Conservation (phyloP, 257 asterid species). For the Solanum sejunctum region DNA sequence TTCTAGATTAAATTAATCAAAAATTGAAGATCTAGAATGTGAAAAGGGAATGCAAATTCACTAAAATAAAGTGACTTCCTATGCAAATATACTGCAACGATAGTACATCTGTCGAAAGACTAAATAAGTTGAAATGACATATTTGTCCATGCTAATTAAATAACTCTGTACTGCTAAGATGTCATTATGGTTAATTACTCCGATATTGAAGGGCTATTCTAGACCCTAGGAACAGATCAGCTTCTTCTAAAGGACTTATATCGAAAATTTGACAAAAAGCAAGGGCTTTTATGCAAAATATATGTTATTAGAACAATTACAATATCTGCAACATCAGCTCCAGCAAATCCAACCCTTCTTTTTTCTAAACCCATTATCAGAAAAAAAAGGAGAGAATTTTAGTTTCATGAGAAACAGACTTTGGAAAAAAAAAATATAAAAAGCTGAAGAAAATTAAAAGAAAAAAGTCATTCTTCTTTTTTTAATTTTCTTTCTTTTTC, state of each 20-base stretch:
- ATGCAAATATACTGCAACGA: neutral
- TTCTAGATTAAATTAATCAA: neutral
- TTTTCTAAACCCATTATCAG: constrained; percentile 2
- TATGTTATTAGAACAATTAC: neutral
- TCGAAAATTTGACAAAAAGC: neutral
- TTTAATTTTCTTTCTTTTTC: neutral
- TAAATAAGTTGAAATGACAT: neutral
- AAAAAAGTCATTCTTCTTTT: neutral
- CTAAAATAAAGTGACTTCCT: neutral
- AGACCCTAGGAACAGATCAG: neutral
- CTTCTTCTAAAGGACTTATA: neutral
- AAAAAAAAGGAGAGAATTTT: constrained; percentile 20
- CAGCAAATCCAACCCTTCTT: constrained; percentile 8
- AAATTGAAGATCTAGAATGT: constrained; percentile 1
- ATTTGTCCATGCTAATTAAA: neutral
- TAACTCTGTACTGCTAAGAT: neutral
- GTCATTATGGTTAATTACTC: neutral
- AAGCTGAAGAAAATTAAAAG: neutral
- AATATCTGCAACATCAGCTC: constrained; percentile 43
- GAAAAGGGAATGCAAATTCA: neutral
- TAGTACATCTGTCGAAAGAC: neutral
- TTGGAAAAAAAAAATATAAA: neutral
- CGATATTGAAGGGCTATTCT: neutral
- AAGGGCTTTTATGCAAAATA: neutral
- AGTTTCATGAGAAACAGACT: constrained; percentile 16